These are phyloP conservation scores for Endocalyx cinctus DNA, from an alignment of 2,329 filamentous ascomycete species.

Conservation along the genomic window DNA sequence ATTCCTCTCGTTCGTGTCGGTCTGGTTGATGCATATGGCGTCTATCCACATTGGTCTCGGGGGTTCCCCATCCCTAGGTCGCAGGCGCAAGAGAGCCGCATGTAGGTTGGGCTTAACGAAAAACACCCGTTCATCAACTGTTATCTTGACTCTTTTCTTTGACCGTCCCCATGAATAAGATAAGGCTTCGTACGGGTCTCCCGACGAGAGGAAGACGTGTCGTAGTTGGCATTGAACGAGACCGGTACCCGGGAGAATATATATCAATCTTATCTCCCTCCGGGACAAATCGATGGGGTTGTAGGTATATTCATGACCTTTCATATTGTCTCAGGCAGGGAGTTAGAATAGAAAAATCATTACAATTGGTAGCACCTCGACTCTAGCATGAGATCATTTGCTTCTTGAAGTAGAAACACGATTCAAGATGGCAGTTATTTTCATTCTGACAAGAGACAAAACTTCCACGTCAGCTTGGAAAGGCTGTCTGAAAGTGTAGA, in stretches of 20 bases:
- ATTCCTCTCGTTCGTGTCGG: background rate
- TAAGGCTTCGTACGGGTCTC: conserved; percentile 8
- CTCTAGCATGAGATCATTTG: too few species aligned
- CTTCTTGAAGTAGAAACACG: too few species aligned
- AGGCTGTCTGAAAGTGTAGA: too few species aligned
- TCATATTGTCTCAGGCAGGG: too few species aligned
- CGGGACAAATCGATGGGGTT: too few species aligned
- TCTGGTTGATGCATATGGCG: conserved; percentile 1
- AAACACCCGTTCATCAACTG: background rate
- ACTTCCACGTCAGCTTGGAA: too few species aligned
- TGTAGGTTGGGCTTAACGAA: background rate
- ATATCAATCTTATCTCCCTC: too few species aligned
- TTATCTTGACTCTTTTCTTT: background rate
- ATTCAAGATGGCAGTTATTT: too few species aligned
- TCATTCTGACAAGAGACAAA: too few species aligned
- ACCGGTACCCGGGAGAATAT: conserved; percentile 5
- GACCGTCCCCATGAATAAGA: conserved; percentile 12
- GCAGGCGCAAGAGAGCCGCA: background rate
- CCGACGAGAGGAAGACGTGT: conserved; percentile 4
- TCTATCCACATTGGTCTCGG: background rate
- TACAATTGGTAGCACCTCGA: too few species aligned
- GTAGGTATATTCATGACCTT: too few species aligned
- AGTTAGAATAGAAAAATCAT: too few species aligned
- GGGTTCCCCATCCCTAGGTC: background rate
- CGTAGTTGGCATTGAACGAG: conserved; percentile 6